Conservation (phyloP, 2,329 filamentous ascomycete species). For the Xylaria digitata region DNA sequence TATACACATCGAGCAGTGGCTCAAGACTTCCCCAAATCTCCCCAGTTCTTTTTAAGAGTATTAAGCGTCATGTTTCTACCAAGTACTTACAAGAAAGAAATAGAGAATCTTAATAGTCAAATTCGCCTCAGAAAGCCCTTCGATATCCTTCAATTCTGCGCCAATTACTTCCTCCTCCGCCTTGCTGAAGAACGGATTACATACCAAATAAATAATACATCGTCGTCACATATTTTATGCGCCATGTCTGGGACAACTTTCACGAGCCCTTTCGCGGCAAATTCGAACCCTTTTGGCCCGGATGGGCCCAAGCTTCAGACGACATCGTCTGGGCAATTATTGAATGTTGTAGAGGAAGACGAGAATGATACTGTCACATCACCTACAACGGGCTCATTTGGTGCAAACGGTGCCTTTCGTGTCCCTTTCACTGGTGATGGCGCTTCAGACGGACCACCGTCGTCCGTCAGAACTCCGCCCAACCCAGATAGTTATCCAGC, state of each 20-base stretch:
- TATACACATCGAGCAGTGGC: constrained; percentile 4
- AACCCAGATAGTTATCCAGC: constrained; percentile 80
- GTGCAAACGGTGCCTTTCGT: constrained; percentile 59
- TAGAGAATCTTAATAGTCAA: constrained; percentile 71
- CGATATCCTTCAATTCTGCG: constrained; percentile 77
- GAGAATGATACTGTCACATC: constrained; percentile 81
- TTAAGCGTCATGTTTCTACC: constrained; percentile 58
- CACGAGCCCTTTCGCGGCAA: constrained; percentile 75
- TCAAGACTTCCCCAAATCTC: neutral
- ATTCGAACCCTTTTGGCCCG: constrained; percentile 78
- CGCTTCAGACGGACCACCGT: constrained; percentile 58
- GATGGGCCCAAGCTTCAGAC: constrained; percentile 53
- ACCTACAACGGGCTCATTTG: constrained; percentile 74
- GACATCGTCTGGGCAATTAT: constrained; percentile 57
- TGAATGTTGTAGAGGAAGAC: constrained; percentile 80
- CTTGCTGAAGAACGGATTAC: constrained; percentile 73
- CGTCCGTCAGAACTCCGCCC: constrained; percentile 59
- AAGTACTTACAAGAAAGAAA: constrained; percentile 69
- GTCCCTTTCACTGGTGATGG: constrained; percentile 66
- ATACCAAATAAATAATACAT: constrained; percentile 48
- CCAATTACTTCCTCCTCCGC: constrained; percentile 73
- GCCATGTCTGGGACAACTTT: constrained; percentile 80
- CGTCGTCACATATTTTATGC: constrained; percentile 53
- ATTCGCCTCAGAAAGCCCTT: constrained; percentile 67
- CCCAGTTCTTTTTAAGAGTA: neutral